Evolutionary conservation across 2,329 filamentous ascomycete genomes (phyloP).

Genomic region (Venturia pyrina): DNA sequence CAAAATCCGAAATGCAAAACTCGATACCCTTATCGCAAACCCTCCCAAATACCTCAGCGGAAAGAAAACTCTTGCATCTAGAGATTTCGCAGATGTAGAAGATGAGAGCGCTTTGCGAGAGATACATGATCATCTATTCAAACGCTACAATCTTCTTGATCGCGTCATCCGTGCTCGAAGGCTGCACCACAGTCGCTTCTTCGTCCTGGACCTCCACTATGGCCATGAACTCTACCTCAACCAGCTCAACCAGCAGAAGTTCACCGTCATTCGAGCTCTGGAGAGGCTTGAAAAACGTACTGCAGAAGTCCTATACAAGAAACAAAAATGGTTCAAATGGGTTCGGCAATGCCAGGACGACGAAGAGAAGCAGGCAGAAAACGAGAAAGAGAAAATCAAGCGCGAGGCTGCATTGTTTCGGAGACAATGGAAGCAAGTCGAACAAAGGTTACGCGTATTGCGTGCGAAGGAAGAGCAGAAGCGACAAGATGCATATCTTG

Average conservation of each 20-base stretch:
- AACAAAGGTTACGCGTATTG: conserved; percentile 30
- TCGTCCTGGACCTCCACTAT: conserved; percentile 33
- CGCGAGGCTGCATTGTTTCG: conserved; percentile 38
- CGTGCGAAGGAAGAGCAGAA: conserved; percentile 32
- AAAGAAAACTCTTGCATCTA: conserved; percentile 20
- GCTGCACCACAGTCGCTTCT: conserved; percentile 34
- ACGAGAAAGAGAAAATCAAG: conserved; percentile 41
- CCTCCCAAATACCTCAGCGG: conserved; percentile 30
- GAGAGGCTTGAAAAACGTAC: conserved; percentile 34
- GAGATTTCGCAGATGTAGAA: conserved; percentile 24
- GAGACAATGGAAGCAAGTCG: conserved; percentile 36
- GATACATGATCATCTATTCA: conserved; percentile 5
- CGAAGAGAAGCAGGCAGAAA: conserved; percentile 36
- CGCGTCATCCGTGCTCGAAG: conserved; percentile 33
- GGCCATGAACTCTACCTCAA: conserved; percentile 34
- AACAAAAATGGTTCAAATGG: conserved; percentile 42
- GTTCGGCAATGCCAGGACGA: conserved; percentile 31
- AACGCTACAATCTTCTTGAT: conserved; percentile 17
- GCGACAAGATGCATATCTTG: conserved; percentile 35
- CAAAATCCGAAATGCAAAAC: conserved; percentile 36
- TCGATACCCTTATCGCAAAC: conserved; percentile 28
- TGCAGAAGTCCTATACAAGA: conserved; percentile 34
- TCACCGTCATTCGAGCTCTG: conserved; percentile 29
- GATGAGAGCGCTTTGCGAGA: conserved; percentile 27
- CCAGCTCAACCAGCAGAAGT: conserved; percentile 27